Evolutionary conservation across 2,329 filamentous ascomycete genomes (phyloP), one percentile per base, ranked within the genome.

Genomic region (Madurella fahalii): DNA sequence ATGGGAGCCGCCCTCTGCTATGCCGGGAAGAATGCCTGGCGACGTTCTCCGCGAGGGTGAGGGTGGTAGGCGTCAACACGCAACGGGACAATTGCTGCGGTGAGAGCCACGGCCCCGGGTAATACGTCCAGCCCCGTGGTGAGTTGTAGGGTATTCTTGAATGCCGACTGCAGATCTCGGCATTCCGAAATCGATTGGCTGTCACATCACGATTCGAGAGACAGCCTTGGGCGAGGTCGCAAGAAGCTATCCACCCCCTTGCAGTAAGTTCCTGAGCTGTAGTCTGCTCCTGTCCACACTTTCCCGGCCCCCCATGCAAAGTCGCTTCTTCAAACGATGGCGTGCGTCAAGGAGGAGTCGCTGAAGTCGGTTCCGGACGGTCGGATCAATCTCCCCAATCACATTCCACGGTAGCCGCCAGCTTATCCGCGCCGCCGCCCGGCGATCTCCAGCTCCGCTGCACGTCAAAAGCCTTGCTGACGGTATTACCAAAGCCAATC

Each of bases 371-470:
- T 32, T 47, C 54, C 57, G n/a, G 40, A 30, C 34, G 39, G 40
- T 34, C 40, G 59, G 57, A 54, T 51, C 52, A n/a, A 18, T n/a
- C 25, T 20, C 46, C 52, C 58, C 58, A 59, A 59, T 59, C 58
- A 58, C 46, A 31, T 2, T 43, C 5, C 30, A n/a, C 16, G 31
- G 5, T 60, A 60, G 50, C 58, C 57, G 59, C 59, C 58, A 47
- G 53, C 48, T 54, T 54, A 31, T 47, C 50, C 12, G 42, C 13
- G 54, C 50, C 47, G 40, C 56, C 56, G 40, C 47, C 9, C 20
- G 9, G 13, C 9, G 4, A 15, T 37, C 34, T 37, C 11, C 11
- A 37, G 4, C 34, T 37, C 34, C 34, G 34, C 13, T 37, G 34
- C 34, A 37, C 34, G 13, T 4, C 34, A 11, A 37, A 37, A 37